Percentiles rank a stretch among this genome's conserved stretches.
Evolutionary conservation across 331 rosid species (phyloP).

Genomic region (Prunus yedoensis): DNA sequence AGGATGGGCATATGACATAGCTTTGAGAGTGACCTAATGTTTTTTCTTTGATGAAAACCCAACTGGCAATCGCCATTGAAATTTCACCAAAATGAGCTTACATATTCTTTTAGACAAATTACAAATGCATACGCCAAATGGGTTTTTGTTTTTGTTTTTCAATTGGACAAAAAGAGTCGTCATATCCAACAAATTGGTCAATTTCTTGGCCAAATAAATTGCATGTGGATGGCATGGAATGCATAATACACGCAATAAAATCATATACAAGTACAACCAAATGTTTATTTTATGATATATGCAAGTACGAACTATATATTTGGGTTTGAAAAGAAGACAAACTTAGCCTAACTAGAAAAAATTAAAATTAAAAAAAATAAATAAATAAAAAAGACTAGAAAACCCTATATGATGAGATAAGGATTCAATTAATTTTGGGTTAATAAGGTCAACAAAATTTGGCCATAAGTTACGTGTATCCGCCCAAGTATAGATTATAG

Average conservation of each 20-base stretch:
- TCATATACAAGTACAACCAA: neutral
- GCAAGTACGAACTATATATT: neutral
- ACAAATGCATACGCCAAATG: conserved; percentile 7
- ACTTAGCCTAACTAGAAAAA: conserved; percentile 7
- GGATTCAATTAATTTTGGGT: conserved; percentile 13
- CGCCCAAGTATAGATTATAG: conserved; percentile 5
- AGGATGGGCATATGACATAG: conserved; percentile 43
- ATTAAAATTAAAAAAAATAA: too few relatives aligned
- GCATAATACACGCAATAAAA: conserved; percentile 13
- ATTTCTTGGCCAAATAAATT: conserved; percentile 3
- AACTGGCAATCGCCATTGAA: conserved; percentile 26
- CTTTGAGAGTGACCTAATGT: conserved; percentile 44
- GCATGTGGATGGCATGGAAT: conserved; percentile 14
- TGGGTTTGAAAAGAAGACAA: conserved; percentile 6
- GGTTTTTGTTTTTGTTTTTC: neutral
- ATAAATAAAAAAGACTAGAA: neutral
- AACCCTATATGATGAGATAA: conserved; percentile 8
- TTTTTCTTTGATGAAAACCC: conserved; percentile 22
- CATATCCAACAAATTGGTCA: conserved; percentile 16
- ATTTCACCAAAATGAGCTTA: conserved; percentile 35
- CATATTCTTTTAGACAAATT: neutral
- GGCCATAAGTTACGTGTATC: conserved; percentile 20
- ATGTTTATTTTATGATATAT: neutral
- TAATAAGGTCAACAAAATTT: conserved; percentile 3
- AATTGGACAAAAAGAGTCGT: conserved; percentile 2